phyloP scores from a whole-genome alignment of 1,284 basidiomycete genomes.

The Polyporus tsugae region DNA sequence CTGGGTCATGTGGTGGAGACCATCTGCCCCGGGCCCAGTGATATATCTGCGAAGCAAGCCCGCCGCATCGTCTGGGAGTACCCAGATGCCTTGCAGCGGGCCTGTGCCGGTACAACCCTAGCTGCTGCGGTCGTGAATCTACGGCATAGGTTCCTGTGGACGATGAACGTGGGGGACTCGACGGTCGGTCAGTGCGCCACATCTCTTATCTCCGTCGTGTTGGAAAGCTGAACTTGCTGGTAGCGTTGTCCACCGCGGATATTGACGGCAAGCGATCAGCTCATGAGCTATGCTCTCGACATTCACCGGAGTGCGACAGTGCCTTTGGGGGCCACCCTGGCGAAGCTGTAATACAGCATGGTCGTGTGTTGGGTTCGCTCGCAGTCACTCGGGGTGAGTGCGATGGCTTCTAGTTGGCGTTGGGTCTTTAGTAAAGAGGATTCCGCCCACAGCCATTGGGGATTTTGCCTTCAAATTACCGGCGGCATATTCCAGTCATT shows the following conservation, averaged over 20 bases:
- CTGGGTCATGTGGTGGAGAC: slow-evolving; percentile 18
- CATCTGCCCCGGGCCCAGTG: slow-evolving; percentile 16
- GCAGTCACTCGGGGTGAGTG: slow-evolving; percentile 16
- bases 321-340: background rate
- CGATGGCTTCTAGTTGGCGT: background rate
- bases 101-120: slow-evolving; percentile 20
- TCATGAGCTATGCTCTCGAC: slow-evolving; percentile 13
- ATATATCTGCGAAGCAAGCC: slow-evolving; percentile 2
- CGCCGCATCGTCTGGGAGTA: slow-evolving; percentile 18
- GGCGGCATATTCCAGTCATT: slow-evolving; percentile 10
- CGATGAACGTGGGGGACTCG: slow-evolving; percentile 23
- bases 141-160: slow-evolving; percentile 17
- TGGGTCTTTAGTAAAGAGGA: background rate
- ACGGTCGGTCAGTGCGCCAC: slow-evolving; percentile 18
- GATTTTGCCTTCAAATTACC: slow-evolving; percentile 20
- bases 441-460: slow-evolving; percentile 18
- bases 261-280: slow-evolving; percentile 15
- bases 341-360: slow-evolving; percentile 10
- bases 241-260: slow-evolving; percentile 15
- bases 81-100: slow-evolving; percentile 18
- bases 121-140: slow-evolving; percentile 21
- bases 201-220: background rate
- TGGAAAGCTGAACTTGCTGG: background rate
- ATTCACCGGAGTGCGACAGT: slow-evolving; percentile 10
- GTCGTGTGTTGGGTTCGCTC: slow-evolving; percentile 14